Percentiles rank a stretch among this genome's conserved stretches.
Conservation (phyloP, 2,329 filamentous ascomycete genomes). For the Lachnellula suecica region DNA sequence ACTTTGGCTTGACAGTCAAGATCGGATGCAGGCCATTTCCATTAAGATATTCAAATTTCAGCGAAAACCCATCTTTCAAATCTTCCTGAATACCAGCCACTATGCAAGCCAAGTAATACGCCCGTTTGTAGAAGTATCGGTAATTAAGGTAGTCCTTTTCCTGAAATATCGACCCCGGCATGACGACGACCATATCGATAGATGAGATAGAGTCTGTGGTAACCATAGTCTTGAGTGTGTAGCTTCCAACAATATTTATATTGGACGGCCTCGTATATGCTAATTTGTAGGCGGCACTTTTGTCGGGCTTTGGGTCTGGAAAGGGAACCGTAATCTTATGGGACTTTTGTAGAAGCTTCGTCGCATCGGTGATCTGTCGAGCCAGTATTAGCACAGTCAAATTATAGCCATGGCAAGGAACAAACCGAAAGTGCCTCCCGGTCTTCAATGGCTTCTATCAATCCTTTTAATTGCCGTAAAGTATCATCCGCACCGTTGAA, state of each 20-base stretch:
- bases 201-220: constrained; percentile 58
- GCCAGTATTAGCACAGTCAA: background rate
- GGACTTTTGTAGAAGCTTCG: constrained; percentile 63
- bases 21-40: constrained; percentile 78
- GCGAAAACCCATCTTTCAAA: constrained; percentile 50
- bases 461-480: constrained; percentile 52
- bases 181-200: constrained; percentile 83
- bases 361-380: constrained; percentile 65
- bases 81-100: constrained; percentile 66
- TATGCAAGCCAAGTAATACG: constrained; percentile 86
- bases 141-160: constrained; percentile 93
- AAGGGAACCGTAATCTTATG: constrained; percentile 77
- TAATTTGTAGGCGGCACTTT: constrained; percentile 79
- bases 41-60: constrained; percentile 66
- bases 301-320: constrained; percentile 73
- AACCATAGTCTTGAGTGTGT: constrained; percentile 72
- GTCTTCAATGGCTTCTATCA: constrained; percentile 56
- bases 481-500: constrained; percentile 51
- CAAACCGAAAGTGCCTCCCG: constrained; percentile 45
- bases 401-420: background rate
- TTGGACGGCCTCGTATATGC: constrained; percentile 72
- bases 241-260: constrained; percentile 88
- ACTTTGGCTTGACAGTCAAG: constrained; percentile 43
- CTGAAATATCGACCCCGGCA: constrained; percentile 79
- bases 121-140: constrained; percentile 91